Evolutionary conservation across 345 rosid genomes (phyloP), one percentile per base, ranked within the genome.

Genomic region (Odontarrhena argentea): DNA sequence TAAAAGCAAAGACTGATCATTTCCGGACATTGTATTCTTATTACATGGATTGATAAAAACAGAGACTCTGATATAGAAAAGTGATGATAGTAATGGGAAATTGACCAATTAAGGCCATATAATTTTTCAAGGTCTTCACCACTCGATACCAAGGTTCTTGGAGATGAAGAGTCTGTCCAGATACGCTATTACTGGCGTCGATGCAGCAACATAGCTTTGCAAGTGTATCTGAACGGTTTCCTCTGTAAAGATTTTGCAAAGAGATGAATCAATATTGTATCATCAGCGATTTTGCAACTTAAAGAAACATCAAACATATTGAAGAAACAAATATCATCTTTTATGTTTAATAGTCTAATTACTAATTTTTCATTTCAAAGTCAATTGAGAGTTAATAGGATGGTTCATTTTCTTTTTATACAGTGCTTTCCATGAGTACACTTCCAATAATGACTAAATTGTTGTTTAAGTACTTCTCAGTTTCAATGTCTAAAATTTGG

Each of bases 101-200:
- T 4, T 37, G 56, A 13, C 26, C 58, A 49, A 14, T 26, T 48
- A 28, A 58, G 53, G 48, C 28, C 68, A 66, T 4, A 61, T 15
- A 36, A 53, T 34, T 43, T 38, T 11, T 44, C 11, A 55, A 45
- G 46, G 18, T 52, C 61, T 69, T 82, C 68, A 88, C 96, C 97
- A 88, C 75, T 91, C 94, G 68, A 80, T 10, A 50, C 97, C 97
- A 70, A 91, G 67, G 22, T 81, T 70, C 74, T 83, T 85, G 11
- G 89, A 77, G 59, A 55, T 76, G 71, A 81, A 91, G 74, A 88
- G 94, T 43, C 76, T 69, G 54, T 91, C 86, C 18, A 91, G 58
- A 69, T 85, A 83, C 47, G 77, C 48, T 42, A 86, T 83, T 35
- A 88, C 78, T 0, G 82, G 71, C 2, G 72, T 74, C 0, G 87